These are phyloP conservation scores for Marchantia paleacea DNA, from an alignment of 225 moss, liverwort and hornwort species.

Conservation along the genomic window DNA sequence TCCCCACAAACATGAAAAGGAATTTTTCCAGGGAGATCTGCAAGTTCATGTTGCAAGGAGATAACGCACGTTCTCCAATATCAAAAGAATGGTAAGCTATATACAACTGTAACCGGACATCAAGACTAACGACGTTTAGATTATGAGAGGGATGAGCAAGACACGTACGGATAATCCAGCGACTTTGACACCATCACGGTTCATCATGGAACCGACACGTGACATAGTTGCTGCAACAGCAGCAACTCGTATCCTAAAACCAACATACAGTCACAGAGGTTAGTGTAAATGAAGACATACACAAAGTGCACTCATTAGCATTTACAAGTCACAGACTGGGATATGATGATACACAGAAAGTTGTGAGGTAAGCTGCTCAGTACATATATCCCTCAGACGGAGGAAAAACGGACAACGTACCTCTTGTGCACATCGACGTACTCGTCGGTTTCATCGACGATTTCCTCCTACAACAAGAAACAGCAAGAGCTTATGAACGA, in stretches of 20 bases:
- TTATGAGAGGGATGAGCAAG: no score
- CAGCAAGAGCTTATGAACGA: neutral
- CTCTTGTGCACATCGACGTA: slow-evolving; percentile 82
- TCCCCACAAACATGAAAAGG: neutral
- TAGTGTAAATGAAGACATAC: neutral
- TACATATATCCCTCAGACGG: neutral
- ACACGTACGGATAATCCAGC: slow-evolving; percentile 9
- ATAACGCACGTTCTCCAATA: neutral
- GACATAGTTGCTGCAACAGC: slow-evolving; percentile 38
- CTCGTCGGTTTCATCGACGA: slow-evolving; percentile 86
- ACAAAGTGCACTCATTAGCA: no score
- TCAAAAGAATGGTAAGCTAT: neutral
- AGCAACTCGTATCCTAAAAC: slow-evolving; percentile 41
- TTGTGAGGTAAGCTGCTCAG: no score
- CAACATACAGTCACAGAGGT: neutral
- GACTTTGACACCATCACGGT: slow-evolving; percentile 14
- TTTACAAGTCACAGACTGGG: no score
- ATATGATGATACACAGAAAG: no score
- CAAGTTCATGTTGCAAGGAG: neutral
- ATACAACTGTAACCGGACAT: no score
- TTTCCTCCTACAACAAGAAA: slow-evolving; percentile 61
- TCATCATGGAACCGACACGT: slow-evolving; percentile 19
- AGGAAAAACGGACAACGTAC: slow-evolving; percentile 24
- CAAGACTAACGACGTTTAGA: no score
- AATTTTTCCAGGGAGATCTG: neutral